These are phyloP conservation scores for Xylaria curta DNA, from an alignment of 495 filamentous ascomycete genomes.

Conservation along the genomic window DNA sequence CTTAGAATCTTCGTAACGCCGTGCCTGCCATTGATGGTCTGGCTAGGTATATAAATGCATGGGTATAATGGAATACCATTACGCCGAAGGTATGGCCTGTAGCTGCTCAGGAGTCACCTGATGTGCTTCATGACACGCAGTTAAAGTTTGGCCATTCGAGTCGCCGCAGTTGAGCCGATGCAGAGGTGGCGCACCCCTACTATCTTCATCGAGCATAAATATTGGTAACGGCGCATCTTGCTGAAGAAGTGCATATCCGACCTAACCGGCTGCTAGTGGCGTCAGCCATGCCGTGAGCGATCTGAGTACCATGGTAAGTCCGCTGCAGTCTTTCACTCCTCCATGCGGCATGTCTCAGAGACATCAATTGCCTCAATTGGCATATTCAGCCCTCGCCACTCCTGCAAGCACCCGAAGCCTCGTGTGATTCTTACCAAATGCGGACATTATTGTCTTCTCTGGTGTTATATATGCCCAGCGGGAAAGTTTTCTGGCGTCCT, in stretches of 20 bases:
- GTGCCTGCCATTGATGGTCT: neutral
- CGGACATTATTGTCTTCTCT: no score
- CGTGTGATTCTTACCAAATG: no score
- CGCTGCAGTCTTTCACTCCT: no score
- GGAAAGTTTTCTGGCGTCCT: neutral
- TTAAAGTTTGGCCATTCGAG: neutral
- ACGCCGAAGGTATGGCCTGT: neutral
- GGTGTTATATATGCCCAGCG: no score
- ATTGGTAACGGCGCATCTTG: neutral
- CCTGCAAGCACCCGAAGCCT: no score
- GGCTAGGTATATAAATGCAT: neutral
- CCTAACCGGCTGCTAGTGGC: neutral
- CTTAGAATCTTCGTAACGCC: neutral
- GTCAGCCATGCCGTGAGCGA: neutral
- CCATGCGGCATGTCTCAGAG: no score
- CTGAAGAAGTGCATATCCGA: neutral
- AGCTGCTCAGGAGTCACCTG: neutral
- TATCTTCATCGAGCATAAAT: neutral
- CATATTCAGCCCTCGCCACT: no score
- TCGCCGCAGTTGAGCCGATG: neutral
- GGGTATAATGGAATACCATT: neutral
- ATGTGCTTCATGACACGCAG: neutral
- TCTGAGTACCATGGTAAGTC: neutral
- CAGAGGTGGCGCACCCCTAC: neutral
- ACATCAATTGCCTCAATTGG: no score